Conservation (phyloP, 129 eudicot genomes). For the Logfia minima region DNA sequence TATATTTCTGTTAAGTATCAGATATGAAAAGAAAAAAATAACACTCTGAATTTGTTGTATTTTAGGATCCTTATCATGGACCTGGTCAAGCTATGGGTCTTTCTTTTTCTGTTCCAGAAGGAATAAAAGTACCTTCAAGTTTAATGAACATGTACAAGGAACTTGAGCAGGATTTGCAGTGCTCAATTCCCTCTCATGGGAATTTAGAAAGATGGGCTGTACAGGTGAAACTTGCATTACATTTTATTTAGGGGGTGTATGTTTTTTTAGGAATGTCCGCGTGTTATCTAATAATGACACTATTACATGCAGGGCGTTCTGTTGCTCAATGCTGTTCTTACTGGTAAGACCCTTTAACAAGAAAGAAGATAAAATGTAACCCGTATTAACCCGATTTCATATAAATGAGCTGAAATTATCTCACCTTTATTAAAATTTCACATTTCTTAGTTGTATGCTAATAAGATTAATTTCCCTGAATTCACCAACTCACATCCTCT, state of each 20-base stretch:
- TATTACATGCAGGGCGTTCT: slow-evolving; percentile 68
- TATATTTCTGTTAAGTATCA: background rate
- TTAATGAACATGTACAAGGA: slow-evolving; percentile 88
- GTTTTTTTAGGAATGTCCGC: background rate
- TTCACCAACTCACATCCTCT: background rate
- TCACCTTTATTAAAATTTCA: background rate
- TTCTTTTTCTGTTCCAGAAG: slow-evolving; percentile 89
- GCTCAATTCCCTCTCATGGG: slow-evolving; percentile 85
- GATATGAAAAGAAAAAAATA: background rate
- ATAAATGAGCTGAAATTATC: background rate
- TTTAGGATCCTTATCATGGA: slow-evolving; percentile 97
- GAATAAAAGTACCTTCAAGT: slow-evolving; percentile 85
- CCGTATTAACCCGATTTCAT: background rate
- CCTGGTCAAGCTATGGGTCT: slow-evolving; percentile 99
- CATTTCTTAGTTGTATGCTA: slow-evolving; percentile 1
- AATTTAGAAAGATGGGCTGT: slow-evolving; percentile 93
- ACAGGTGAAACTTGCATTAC: slow-evolving; percentile 49
- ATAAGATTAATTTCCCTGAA: background rate
- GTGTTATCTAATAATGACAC: slow-evolving; percentile 22
- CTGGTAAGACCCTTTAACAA: slow-evolving; percentile 48
- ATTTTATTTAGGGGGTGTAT: background rate
- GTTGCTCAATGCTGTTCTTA: slow-evolving; percentile 88
- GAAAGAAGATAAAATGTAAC: background rate
- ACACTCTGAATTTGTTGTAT: background rate
- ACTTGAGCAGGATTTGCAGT: slow-evolving; percentile 76